phyloP scores from a whole-genome alignment of 176 grass and related monocot species.

The Carex cristatella region DNA sequence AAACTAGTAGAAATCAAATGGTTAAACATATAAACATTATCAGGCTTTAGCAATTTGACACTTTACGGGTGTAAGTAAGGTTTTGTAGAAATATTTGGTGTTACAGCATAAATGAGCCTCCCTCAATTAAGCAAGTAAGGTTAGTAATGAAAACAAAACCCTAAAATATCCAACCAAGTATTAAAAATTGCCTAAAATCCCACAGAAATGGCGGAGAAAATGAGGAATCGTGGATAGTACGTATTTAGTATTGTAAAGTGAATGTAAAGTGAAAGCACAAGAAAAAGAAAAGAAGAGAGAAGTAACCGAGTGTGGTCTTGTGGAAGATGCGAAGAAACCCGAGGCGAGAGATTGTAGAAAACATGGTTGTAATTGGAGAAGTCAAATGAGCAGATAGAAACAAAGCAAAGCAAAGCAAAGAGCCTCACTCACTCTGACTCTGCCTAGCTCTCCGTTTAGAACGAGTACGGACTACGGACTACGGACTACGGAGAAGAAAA shows the following conservation, averaged over 20 bases:
- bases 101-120: neutral
- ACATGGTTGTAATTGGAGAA: slow-evolving; percentile 22
- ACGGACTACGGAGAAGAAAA: too few species aligned
- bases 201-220: neutral
- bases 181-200: neutral
- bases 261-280: neutral
- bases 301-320: slow-evolving; percentile 28
- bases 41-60: neutral
- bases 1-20: neutral
- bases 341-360: slow-evolving; percentile 45
- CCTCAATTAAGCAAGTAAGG: neutral
- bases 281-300: neutral
- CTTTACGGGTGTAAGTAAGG: neutral
- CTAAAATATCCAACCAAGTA: neutral
- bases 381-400: neutral
- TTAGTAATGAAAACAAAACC: neutral
- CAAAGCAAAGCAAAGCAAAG: too few species aligned
- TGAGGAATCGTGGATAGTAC: neutral
- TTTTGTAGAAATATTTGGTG: neutral
- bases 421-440: neutral
- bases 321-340: slow-evolving; percentile 26
- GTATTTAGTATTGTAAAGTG: neutral
- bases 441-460: neutral
- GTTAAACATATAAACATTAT: neutral
- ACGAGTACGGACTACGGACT: too few species aligned